These are phyloP conservation scores for Oldenlandia corymbosa DNA, from an alignment of 257 asterid genomes.

Conservation along the genomic window DNA sequence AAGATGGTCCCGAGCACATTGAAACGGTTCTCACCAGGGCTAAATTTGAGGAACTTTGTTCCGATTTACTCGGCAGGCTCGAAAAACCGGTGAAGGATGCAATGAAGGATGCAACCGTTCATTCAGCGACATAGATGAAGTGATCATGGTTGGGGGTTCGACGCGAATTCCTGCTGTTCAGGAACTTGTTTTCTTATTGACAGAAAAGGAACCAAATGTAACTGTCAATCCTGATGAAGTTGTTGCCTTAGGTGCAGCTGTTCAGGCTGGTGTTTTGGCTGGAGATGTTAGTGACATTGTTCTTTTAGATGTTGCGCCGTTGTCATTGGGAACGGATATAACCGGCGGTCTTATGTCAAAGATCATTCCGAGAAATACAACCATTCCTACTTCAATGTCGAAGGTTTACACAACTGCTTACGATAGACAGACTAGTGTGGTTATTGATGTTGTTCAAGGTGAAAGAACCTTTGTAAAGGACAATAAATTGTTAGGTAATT, in stretches of 20 bases:
- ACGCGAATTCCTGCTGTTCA: constrained; percentile 98
- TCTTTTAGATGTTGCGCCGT: constrained; percentile 86
- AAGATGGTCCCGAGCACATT: constrained; percentile 96
- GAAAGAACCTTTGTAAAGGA: constrained; percentile 96
- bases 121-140: constrained; percentile 77
- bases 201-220: constrained; percentile 94
- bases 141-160: constrained; percentile 95
- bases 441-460: constrained; percentile 93
- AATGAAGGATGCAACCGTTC: constrained; percentile 92
- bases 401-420: constrained; percentile 99
- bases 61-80: constrained; percentile 91
- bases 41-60: constrained; percentile 89
- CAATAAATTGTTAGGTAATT: constrained; percentile 94
- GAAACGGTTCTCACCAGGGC: constrained; percentile 90
- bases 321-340: constrained; percentile 89
- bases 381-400: constrained; percentile 90
- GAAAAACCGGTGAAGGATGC: constrained; percentile 92
- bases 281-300: constrained; percentile 98
- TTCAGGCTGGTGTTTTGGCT: constrained; percentile 96
- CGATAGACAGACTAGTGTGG: constrained; percentile 98
- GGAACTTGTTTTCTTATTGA: constrained; percentile 81
- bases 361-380: constrained; percentile 88
- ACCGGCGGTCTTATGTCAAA: constrained; percentile 98
- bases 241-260: constrained; percentile 99
- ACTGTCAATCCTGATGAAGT: constrained; percentile 98